A percentile compares a stretch with the other conserved stretches of the same genome.
Conservation (phyloP, 2,329 filamentous ascomycete species). For the Sporothrix humicola region DNA sequence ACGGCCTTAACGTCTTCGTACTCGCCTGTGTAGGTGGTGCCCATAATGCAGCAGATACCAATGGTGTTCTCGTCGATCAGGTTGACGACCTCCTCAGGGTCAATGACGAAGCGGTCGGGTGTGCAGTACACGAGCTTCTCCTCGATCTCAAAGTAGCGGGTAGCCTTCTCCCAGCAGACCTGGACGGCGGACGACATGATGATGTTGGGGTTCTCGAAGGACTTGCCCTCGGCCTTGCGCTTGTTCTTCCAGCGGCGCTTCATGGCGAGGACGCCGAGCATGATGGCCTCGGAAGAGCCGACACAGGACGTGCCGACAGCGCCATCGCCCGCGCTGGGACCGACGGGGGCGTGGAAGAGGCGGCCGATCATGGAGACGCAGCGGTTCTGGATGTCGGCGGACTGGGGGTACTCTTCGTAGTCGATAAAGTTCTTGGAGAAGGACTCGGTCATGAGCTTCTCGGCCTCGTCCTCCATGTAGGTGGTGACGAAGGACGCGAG, state of each 20-base stretch:
- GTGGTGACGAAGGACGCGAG: conserved; percentile 18
- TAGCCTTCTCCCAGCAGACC: conserved; percentile 95
- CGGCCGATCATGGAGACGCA: conserved; percentile 90
- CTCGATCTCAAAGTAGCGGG: conserved; percentile 89
- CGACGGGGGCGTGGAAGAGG: conserved; percentile 78
- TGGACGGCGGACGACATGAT: conserved; percentile 96
- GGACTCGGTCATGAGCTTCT: conserved; percentile 91
- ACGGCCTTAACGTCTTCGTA: conserved; percentile 93
- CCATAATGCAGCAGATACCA: conserved; percentile 89
- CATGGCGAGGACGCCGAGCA: conserved; percentile 85
- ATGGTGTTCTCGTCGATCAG: conserved; percentile 76
- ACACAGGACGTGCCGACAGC: conserved; percentile 87
- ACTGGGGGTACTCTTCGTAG: conserved; percentile 83
- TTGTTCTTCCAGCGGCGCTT: conserved; percentile 93
- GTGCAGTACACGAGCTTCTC: conserved; percentile 78
- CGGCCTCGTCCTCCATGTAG: conserved; percentile 77
- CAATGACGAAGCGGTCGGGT: conserved; percentile 64
- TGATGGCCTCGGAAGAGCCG: conserved; percentile 87
- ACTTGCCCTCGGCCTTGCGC: conserved; percentile 81
- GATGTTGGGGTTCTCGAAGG: conserved; percentile 81
- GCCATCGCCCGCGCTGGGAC: conserved; percentile 57
- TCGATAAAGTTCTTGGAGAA: conserved; percentile 97
- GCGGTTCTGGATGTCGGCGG: conserved; percentile 86
- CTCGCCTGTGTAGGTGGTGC: conserved; percentile 93
- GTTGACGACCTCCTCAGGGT: conserved; percentile 64